phyloP scores from a whole-genome alignment of 495 filamentous ascomycete genomes.

The Talaromyces stipitatus region DNA sequence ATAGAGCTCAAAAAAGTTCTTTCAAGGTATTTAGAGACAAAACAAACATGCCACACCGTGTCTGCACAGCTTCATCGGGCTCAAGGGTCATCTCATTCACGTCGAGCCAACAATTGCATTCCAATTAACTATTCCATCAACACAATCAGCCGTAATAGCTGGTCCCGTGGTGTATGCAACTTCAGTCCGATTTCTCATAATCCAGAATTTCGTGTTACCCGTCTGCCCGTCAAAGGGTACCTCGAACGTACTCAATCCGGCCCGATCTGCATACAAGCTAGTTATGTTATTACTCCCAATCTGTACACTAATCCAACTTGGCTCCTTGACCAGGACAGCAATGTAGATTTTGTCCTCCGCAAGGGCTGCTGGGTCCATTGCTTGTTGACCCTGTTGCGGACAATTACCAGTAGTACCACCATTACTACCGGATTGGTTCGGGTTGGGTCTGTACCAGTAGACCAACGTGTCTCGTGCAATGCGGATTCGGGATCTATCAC shows the following conservation, averaged over 20 bases:
- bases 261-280: conserved; percentile 26
- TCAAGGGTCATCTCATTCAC: conserved; percentile 1
- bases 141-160: conserved; percentile 37
- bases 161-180: conserved; percentile 32
- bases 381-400: conserved; percentile 18
- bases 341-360: conserved; percentile 34
- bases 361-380: conserved; percentile 14
- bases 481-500: conserved; percentile 16
- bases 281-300: conserved; percentile 37
- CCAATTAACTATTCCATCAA: conserved; percentile 44
- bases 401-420: conserved; percentile 33
- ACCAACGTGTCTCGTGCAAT: conserved; percentile 40
- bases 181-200: conserved; percentile 32
- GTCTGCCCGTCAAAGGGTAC: conserved; percentile 40
- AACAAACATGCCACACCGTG: not conserved
- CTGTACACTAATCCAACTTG: conserved; percentile 35
- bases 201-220: conserved; percentile 43
- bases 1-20: not conserved
- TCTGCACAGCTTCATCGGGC: not conserved
- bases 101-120: conserved; percentile 43
- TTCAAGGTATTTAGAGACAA: not conserved
- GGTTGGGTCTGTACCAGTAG: conserved; percentile 56
- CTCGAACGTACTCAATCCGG: conserved; percentile 45
- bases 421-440: conserved; percentile 22
- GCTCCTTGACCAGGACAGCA: conserved; percentile 18